Base-by-base conservation (phyloP, 1,284 basidiomycete species). In the Moesziomyces sp. region DNA sequence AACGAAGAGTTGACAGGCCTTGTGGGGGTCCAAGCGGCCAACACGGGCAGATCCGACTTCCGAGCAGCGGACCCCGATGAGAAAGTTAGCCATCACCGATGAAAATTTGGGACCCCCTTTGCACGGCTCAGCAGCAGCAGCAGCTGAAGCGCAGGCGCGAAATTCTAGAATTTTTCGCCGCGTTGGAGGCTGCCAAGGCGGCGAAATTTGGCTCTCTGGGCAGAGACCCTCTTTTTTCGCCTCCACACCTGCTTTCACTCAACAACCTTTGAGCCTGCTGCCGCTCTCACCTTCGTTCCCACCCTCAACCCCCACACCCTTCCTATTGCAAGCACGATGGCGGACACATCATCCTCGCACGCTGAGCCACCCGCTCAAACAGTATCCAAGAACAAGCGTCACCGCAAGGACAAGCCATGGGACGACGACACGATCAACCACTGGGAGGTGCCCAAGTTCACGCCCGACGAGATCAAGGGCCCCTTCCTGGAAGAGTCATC, bases 361-460 rank as follows among this genome's bases (percentile, higher is more conserved):
- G 52, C 24, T 4, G 42, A 40, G 16, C 38, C 62, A 19, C 46
- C 59, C 18, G 16, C 53, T 10, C 26, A 28, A 10, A 48, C 56
- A 28, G 55, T 60, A 5, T 56, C 54, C 52, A 83, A 84, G 72
- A 84, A 83, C 75, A 81, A 78, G 57, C 75, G 78, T 26, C 80
- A 80, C 53, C 75, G 82, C 47, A 84, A 84, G 60, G 82, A 83
- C 64, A 83, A 83, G 48, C 81, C 81, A 9, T 99, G 96, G 97
- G 96, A 99, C 85, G 97, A 94, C 48, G 95, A 98, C 83, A 94
- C 97, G 79, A 94, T 98, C 85, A 93, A 99, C 87, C 96, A 98
- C 91, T 97, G 96, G 96, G 93, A 93, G 85, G 86, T 97, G 45
- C 91, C 94, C 21, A 85, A 90, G 18, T 96, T 98, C 86, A 80